Evolutionary conservation across 805 yeast species (phyloP).

Genomic region (Huiozyma naganishii): DNA sequence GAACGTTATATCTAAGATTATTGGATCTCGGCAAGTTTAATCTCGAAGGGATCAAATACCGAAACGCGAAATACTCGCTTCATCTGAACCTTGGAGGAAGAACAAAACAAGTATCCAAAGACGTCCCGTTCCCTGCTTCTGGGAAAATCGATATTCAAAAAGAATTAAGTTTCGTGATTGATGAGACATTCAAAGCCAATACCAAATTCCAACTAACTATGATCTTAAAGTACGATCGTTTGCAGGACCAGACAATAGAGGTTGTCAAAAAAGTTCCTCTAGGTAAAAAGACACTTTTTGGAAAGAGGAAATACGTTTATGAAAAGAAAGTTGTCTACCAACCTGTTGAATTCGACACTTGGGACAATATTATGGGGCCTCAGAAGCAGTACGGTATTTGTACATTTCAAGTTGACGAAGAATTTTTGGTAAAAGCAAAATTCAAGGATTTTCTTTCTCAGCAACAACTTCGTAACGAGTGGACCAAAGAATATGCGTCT

Average conservation of each 20-base stretch:
- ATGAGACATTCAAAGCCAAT: slow-evolving; percentile 8
- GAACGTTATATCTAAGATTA: slow-evolving; percentile 1
- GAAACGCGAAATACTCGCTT: slow-evolving; percentile 39
- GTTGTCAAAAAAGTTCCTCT: slow-evolving; percentile 47
- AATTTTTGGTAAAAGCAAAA: slow-evolving; percentile 7
- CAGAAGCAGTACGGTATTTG: slow-evolving; percentile 86
- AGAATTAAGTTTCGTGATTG: slow-evolving; percentile 54
- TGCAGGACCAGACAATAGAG: slow-evolving; percentile 41
- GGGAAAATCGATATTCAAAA: slow-evolving; percentile 35
- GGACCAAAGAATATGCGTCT: slow-evolving; percentile 45
- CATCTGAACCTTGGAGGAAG: slow-evolving; percentile 43
- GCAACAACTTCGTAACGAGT: slow-evolving; percentile 46
- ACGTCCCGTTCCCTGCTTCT: neutral
- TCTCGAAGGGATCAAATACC: slow-evolving; percentile 37
- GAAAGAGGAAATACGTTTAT: slow-evolving; percentile 29
- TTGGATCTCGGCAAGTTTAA: slow-evolving; percentile 29
- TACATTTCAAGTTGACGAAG: slow-evolving; percentile 35
- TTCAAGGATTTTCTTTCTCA: slow-evolving; percentile 6
- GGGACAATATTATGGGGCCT: slow-evolving; percentile 55
- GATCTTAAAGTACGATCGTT: slow-evolving; percentile 46
- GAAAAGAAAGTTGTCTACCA: slow-evolving; percentile 39
- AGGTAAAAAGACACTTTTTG: slow-evolving; percentile 21
- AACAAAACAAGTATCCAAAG: neutral
- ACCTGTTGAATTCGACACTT: slow-evolving; percentile 40
- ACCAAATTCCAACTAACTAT: slow-evolving; percentile 60